phyloP scores from a whole-genome alignment of 306 rosid species.

The Ochetophila trinervis region DNA sequence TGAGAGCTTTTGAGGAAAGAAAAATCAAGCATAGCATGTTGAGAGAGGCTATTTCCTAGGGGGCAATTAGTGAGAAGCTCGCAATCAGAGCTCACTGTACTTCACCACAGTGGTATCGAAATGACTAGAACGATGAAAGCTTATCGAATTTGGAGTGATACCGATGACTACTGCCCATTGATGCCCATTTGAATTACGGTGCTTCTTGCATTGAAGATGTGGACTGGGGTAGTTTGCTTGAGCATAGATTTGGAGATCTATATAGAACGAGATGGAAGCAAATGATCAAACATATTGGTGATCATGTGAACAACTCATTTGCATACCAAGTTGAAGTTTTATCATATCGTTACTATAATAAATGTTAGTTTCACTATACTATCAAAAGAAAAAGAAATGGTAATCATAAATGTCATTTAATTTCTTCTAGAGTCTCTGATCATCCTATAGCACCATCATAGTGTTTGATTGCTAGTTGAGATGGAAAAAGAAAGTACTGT shows the following conservation, averaged over 20 bases:
- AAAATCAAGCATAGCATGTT: conserved; percentile 65
- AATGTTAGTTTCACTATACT: too few relatives aligned
- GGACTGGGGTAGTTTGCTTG: conserved; percentile 78
- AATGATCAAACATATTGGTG: conserved; percentile 65
- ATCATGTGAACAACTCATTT: conserved; percentile 50
- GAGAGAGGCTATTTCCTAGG: conserved; percentile 79
- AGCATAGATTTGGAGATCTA: conserved; percentile 58
- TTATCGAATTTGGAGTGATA: conserved; percentile 45
- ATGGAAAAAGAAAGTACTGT: too few relatives aligned
- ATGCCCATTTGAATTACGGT: conserved; percentile 55
- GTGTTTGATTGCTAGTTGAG: too few relatives aligned
- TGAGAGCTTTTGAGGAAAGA: conserved; percentile 47
- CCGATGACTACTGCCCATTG: conserved; percentile 59
- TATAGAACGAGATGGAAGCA: conserved; percentile 74
- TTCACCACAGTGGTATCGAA: conserved; percentile 60
- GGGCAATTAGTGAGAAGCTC: conserved; percentile 50
- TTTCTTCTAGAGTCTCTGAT: too few relatives aligned
- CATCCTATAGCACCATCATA: too few relatives aligned
- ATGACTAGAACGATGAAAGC: too few relatives aligned
- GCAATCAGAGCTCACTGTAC: conserved; percentile 32
- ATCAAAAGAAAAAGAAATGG: too few relatives aligned
- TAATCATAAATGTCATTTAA: too few relatives aligned
- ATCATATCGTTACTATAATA: conserved; percentile 49
- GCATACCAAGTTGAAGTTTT: conserved; percentile 69
- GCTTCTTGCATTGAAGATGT: conserved; percentile 65